These are phyloP conservation scores for Ustulina deusta DNA, from an alignment of 2,329 filamentous ascomycete species.

Conservation along the genomic window DNA sequence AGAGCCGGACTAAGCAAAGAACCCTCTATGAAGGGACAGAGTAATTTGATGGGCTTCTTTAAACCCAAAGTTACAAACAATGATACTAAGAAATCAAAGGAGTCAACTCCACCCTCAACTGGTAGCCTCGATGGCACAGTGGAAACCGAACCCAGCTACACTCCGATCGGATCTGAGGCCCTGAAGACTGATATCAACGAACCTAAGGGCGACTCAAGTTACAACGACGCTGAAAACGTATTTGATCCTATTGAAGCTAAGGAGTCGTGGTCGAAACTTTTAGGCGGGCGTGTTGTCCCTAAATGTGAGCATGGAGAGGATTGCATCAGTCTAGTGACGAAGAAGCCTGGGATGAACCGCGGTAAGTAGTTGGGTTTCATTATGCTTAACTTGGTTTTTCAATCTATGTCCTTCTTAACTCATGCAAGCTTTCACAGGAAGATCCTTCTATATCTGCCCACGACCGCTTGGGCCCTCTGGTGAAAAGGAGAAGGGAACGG, in stretches of 20 bases:
- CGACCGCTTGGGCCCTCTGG: slow-evolving; percentile 87
- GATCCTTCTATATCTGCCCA: slow-evolving; percentile 73
- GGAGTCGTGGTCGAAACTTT: slow-evolving; percentile 87
- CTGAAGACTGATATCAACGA: slow-evolving; percentile 25
- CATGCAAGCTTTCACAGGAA: slow-evolving; percentile 54
- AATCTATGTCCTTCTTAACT: neutral
- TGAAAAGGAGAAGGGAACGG: slow-evolving; percentile 82
- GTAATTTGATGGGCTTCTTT: slow-evolving; percentile 83
- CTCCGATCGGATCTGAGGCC: neutral
- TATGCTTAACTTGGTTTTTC: neutral
- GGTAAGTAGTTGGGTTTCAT: slow-evolving; percentile 59
- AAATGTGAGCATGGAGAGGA: slow-evolving; percentile 90
- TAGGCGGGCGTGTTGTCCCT: slow-evolving; percentile 79
- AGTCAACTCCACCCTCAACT: slow-evolving; percentile 25
- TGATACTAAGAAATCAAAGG: slow-evolving; percentile 30
- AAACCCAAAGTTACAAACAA: slow-evolving; percentile 64
- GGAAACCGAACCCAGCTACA: slow-evolving; percentile 32
- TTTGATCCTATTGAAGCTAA: slow-evolving; percentile 79
- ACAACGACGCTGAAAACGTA: slow-evolving; percentile 54
- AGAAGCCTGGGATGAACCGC: slow-evolving; percentile 87
- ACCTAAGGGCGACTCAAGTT: slow-evolving; percentile 17
- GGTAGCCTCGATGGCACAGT: slow-evolving; percentile 31
- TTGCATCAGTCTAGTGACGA: slow-evolving; percentile 85
- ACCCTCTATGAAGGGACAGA: slow-evolving; percentile 57
- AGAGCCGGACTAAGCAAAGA: slow-evolving; percentile 52